Conservation (phyloP, 768 basidiomycete genomes). For the Paxillus involutus region DNA sequence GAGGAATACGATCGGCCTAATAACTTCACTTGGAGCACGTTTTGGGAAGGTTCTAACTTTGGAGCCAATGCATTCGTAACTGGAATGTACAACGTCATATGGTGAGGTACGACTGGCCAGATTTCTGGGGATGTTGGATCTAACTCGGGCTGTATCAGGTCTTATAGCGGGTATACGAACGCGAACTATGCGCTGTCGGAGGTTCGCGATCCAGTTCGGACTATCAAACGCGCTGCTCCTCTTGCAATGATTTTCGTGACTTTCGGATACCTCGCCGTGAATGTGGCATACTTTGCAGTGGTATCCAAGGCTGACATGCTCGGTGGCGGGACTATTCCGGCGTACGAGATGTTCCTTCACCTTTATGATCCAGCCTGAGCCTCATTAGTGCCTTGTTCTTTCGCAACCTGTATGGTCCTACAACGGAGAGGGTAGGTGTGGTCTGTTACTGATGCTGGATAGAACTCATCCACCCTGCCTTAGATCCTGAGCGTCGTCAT, state of each 20-base stretch:
- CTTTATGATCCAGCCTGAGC: background rate
- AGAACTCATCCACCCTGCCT: conserved; percentile 1
- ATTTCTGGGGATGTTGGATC: background rate
- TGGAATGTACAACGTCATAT: conserved; percentile 70
- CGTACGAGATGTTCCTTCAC: conserved; percentile 40
- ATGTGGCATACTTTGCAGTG: conserved; percentile 73
- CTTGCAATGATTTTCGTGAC: conserved; percentile 62
- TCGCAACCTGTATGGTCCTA: conserved; percentile 65
- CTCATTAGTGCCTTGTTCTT: conserved; percentile 63
- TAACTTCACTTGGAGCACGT: conserved; percentile 57
- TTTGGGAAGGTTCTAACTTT: conserved; percentile 63
- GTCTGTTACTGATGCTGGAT: background rate
- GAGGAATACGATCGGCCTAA: conserved; percentile 52
- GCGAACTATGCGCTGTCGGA: conserved; percentile 77
- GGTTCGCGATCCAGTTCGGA: conserved; percentile 64
- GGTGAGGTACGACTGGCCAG: conserved; percentile 37
- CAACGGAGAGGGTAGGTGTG: conserved; percentile 52
- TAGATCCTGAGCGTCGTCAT: conserved; percentile 63
- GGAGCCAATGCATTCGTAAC: conserved; percentile 61
- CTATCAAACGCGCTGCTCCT: conserved; percentile 70
- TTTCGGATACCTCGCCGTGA: conserved; percentile 60
- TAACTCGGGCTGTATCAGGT: conserved; percentile 40
- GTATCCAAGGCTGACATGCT: conserved; percentile 71
- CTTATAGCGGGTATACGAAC: conserved; percentile 70
- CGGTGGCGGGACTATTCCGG: conserved; percentile 63